Evolutionary conservation across 1,139 yeast species (phyloP), one percentile per base, ranked within the genome.

Genomic region (Hansenula anomala): DNA sequence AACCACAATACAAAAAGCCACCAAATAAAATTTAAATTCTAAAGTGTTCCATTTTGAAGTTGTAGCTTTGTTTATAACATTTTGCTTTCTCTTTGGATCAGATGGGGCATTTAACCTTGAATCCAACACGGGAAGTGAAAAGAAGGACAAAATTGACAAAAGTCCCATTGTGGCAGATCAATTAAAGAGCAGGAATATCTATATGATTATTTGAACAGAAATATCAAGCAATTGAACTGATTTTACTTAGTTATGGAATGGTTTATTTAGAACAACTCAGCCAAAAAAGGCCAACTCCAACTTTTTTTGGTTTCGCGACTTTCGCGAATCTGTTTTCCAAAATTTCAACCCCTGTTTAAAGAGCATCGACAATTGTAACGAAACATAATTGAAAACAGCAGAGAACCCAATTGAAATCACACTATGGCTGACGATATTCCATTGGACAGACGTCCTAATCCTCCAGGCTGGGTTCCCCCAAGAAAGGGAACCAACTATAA

Each of bases 391-490:
- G n/a, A n/a, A n/a, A n/a, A n/a, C n/a, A 23, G 7, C 25, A 13
- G 9, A n/a, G 15, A 25, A n/a, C 26, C n/a, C n/a, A n/a, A n/a
- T n/a, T n/a, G 7, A 6, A 25, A n/a, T 10, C 12, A 8, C 3
- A 19, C 10, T 4, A 35, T 31, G 31, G 12, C 18, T 20, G 43
- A 42, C 15, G 39, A 38, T 46, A 41, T 38, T 15, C 41, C 42
- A 6, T 25, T 44, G 44, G 69, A 73, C 31, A 69, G 94, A 66
- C 66, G 89, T 43, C 87, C 94, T 3, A 81, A 85, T 52, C 94
- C 95, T 2, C 75, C 76, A 15, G 92, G 92, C 0, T 85, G 95
- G 95, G 73, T 73, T 0, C 86, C 81, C 2, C 95, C 95, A 4
- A 75, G 73, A 46, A 92, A 49, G 7, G 54, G 54, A 1, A 39